Evolutionary conservation across 2,329 filamentous ascomycete genomes (phyloP), one percentile per base, ranked within the genome.

Genomic region (Phaeosphaeriaceae sp.): DNA sequence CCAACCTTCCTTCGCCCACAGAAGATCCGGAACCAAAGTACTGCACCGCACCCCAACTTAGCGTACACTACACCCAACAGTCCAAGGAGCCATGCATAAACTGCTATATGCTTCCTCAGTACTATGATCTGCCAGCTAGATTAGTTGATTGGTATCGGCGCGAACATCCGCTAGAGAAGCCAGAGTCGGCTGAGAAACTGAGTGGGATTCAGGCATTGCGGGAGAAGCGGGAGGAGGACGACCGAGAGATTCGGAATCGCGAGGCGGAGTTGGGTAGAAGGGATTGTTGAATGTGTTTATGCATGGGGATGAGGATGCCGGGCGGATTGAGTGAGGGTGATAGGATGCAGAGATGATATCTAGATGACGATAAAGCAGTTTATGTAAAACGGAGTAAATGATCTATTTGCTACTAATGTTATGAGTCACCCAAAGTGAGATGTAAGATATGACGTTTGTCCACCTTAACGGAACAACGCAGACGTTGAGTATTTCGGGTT

Each of bases 71-170:
- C 62, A 1, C 50, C 56, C 23, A 26, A 2, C 29, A 21, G 4
- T 60, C 56, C 21, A 38, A 37, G 12, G 54, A 53, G 28, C 67
- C 68, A 4, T 72, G 68, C 28, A 21, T 58, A 15, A 39, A 45
- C 6, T 72, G 67, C 48, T 71, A 68, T 28, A 32, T 60, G 40
- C 23, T 50, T 26, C 55, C 57, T 0, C 35, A 58, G 46, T 69
- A 59, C 50, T 41, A 46, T 35, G 13, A 4, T 1, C 16, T 53
- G 18, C 44, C 54, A 11, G 16, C 15, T 7, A n/a, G 26, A 6
- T 67, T 58, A 61, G 55, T 63, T 50, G 46, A 49, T 6, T 39
- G 36, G 20, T 68, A 67, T 50, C 16, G 33, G 20, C 29, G 47
- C 2, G 43, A 48, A n/a, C 66, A 69, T 56, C 54, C 56, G 3